A percentile compares a stretch with the other conserved stretches of the same genome.
Evolutionary conservation across 352 stramenopile genomes (phyloP).

Genomic region (Pythium utonaiense): DNA sequence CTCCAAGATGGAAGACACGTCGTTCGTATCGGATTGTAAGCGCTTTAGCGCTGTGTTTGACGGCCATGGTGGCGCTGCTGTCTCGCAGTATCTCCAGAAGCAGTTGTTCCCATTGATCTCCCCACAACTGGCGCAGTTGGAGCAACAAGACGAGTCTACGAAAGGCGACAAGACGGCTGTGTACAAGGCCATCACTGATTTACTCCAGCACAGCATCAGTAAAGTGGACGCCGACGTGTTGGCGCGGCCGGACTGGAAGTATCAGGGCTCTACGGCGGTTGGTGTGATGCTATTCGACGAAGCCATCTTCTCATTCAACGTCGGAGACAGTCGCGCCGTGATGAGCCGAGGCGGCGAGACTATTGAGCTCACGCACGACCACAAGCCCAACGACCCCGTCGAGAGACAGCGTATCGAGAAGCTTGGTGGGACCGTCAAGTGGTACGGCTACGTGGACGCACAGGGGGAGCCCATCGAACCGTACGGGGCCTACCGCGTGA

Average conservation of each 20-base stretch:
- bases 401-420: constrained; percentile 75
- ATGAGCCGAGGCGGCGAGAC: constrained; percentile 80
- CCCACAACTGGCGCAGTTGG: constrained; percentile 39
- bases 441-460: constrained; percentile 85
- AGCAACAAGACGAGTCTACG: constrained; percentile 30
- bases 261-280: constrained; percentile 71
- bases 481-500: constrained; percentile 90
- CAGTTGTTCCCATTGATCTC: constrained; percentile 55
- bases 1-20: constrained; percentile 82
- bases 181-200: constrained; percentile 30
- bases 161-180: constrained; percentile 26
- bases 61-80: constrained; percentile 67
- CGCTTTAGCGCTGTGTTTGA: constrained; percentile 83
- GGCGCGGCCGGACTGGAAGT: constrained; percentile 69
- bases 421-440: constrained; percentile 84
- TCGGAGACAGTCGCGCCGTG: constrained; percentile 94
- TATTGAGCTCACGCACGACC: constrained; percentile 78
- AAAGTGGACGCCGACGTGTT: constrained; percentile 61
- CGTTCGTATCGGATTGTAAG: constrained; percentile 76
- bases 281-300: constrained; percentile 76
- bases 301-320: constrained; percentile 84
- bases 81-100: constrained; percentile 65
- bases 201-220: constrained; percentile 44
- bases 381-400: constrained; percentile 87
- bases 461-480: constrained; percentile 83